phyloP scores from a whole-genome alignment of 306 rosid species.

The Begonia peltatifolia region DNA sequence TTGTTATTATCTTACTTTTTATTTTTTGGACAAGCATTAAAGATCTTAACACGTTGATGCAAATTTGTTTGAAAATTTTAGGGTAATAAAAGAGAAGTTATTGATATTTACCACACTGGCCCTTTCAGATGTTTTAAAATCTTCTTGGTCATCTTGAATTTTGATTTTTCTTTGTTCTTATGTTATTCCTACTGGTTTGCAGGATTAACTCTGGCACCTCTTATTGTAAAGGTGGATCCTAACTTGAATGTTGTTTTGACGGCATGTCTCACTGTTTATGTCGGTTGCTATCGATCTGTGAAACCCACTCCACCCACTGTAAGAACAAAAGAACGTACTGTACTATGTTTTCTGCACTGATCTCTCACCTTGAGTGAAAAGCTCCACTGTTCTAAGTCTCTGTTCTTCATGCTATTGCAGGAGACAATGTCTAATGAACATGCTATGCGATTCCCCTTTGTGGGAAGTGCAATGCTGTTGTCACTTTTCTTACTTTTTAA shows the following conservation, averaged over 20 bases:
- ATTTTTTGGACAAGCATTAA: background rate
- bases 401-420: conserved; percentile 34
- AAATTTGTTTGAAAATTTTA: background rate
- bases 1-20: too few species aligned
- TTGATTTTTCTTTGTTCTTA: background rate
- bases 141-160: background rate
- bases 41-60: background rate
- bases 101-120: background rate
- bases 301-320: conserved; percentile 84
- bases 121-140: background rate
- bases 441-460: conserved; percentile 98
- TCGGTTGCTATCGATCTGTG: conserved; percentile 83
- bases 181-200: conserved; percentile 13
- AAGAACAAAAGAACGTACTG: conserved; percentile 8
- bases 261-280: conserved; percentile 67
- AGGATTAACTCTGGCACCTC: conserved; percentile 85
- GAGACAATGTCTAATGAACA: conserved; percentile 99
- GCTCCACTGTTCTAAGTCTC: too few species aligned
- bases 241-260: conserved; percentile 73
- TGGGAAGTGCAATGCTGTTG: conserved; percentile 97
- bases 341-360: too few species aligned
- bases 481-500: conserved; percentile 92
- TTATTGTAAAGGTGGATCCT: conserved; percentile 66
- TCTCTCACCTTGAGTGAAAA: too few species aligned
- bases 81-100: background rate